Conservation (phyloP, 1,284 basidiomycete species). For the Leccinum angustisporum region DNA sequence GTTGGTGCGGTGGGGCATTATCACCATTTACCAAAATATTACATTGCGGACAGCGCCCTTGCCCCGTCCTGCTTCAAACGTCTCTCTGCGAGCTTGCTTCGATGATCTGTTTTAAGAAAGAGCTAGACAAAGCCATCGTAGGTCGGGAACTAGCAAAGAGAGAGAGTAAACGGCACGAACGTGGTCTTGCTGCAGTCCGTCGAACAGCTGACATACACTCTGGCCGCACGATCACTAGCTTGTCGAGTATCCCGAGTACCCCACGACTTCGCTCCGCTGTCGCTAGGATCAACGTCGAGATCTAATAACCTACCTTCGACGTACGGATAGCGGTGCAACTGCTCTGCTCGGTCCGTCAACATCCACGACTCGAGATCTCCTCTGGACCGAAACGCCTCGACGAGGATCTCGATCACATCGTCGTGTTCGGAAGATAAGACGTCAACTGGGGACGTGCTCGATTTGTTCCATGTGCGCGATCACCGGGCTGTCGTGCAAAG, state of each 20-base stretch:
- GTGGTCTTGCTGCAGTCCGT: constrained; percentile 40
- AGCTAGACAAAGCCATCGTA: constrained; percentile 10
- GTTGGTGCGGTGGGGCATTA: background rate
- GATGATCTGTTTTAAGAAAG: constrained; percentile 29
- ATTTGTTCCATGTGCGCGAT: constrained; percentile 32
- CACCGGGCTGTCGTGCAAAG: background rate
- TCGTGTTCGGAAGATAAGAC: constrained; percentile 37
- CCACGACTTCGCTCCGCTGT: constrained; percentile 32
- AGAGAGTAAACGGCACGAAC: constrained; percentile 23
- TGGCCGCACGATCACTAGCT: constrained; percentile 44
- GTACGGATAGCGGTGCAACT: constrained; percentile 26
- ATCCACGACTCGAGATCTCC: constrained; percentile 41
- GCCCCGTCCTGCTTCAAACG: constrained; percentile 7
- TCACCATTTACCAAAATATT: constrained; percentile 25
- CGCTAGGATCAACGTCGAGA: constrained; percentile 19
- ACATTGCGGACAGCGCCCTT: constrained; percentile 19
- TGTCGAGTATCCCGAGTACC: constrained; percentile 48
- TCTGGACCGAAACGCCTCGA: constrained; percentile 39
- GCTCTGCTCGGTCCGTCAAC: constrained; percentile 40
- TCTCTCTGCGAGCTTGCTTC: constrained; percentile 22
- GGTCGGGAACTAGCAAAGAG: background rate
- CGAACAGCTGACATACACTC: constrained; percentile 45
- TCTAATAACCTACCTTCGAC: constrained; percentile 21
- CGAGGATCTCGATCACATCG: constrained; percentile 42
- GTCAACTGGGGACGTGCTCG: constrained; percentile 35